A percentile compares a stretch with the other conserved stretches of the same genome.
These are phyloP conservation scores for Volvox carteri DNA, from an alignment of 163 green algal genomes.

Conservation along the genomic window DNA sequence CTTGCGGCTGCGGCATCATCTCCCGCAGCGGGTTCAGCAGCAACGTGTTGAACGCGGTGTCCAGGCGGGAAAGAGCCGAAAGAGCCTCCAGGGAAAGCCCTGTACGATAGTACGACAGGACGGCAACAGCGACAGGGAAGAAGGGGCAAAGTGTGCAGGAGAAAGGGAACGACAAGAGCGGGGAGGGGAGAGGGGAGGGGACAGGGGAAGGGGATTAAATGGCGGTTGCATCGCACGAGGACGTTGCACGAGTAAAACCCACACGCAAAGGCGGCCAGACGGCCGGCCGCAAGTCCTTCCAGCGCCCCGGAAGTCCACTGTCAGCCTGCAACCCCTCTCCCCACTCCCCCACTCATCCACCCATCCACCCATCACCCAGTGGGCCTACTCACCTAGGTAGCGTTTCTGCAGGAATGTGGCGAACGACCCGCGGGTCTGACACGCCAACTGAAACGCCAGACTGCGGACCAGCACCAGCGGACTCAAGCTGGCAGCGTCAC, in stretches of 20 bases:
- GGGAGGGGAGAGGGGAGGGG: too few relatives aligned
- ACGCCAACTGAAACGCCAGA: conserved; percentile 39
- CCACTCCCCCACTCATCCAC: too few relatives aligned
- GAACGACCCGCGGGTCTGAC: background rate
- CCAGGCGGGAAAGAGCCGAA: background rate
- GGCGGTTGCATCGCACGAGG: too few relatives aligned
- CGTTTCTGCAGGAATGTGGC: conserved; percentile 18
- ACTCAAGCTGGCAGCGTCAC: conserved; percentile 25
- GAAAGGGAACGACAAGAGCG: too few relatives aligned
- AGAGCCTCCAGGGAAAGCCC: background rate
- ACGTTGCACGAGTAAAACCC: too few relatives aligned
- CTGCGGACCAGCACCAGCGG: conserved; percentile 17
- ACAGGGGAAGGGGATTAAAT: too few relatives aligned
- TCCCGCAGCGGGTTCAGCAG: background rate
- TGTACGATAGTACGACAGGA: background rate
- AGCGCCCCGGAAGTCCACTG: too few relatives aligned
- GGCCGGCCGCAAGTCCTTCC: too few relatives aligned
- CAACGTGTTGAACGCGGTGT: conserved; percentile 20
- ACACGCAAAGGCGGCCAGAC: too few relatives aligned
- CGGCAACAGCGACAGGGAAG: too few relatives aligned
- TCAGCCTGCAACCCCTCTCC: background rate
- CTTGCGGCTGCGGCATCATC: background rate
- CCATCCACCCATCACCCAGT: too few relatives aligned
- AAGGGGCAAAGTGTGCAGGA: too few relatives aligned
- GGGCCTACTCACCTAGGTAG: conserved; percentile 30